Conservation (phyloP, 2,329 filamentous ascomycete species). For the Tolypocladium cylindrosporum region DNA sequence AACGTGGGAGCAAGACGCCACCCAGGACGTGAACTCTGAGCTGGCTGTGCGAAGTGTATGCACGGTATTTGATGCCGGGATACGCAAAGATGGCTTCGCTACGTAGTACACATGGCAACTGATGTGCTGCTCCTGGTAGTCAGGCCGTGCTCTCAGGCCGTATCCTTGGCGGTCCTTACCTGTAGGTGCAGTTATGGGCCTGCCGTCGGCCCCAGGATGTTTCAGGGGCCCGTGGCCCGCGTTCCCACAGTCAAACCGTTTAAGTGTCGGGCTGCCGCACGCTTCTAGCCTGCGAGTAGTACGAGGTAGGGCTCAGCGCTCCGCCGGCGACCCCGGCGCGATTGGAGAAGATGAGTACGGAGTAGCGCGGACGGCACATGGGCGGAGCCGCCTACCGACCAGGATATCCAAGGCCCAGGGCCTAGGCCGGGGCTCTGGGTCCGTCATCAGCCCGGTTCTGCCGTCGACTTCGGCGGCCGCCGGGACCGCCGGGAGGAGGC, state of each 20-base stretch:
- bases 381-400: not conserved
- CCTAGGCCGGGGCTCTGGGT: not conserved
- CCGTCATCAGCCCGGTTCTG: not conserved
- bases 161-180: not conserved
- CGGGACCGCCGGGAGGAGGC: not conserved
- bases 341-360: not conserved
- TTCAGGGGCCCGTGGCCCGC: not conserved
- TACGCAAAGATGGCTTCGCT: not conserved
- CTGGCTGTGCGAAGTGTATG: not conserved
- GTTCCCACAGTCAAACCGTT: not conserved
- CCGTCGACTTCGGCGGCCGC: not conserved
- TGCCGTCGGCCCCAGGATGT: not conserved
- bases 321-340: too few species aligned
- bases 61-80: not conserved
- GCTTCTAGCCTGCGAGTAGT: not conserved
- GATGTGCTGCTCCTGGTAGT: not conserved
- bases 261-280: not conserved
- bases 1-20: not conserved
- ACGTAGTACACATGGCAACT: not conserved
- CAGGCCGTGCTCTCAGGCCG: not conserved
- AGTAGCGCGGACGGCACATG: not conserved
- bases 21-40: not conserved
- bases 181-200: not conserved
- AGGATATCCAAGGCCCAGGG: not conserved
- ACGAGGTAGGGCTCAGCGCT: not conserved